These are phyloP conservation scores for Sporothrix sp. DNA, from an alignment of 2,329 filamentous ascomycete species.

Conservation along the genomic window DNA sequence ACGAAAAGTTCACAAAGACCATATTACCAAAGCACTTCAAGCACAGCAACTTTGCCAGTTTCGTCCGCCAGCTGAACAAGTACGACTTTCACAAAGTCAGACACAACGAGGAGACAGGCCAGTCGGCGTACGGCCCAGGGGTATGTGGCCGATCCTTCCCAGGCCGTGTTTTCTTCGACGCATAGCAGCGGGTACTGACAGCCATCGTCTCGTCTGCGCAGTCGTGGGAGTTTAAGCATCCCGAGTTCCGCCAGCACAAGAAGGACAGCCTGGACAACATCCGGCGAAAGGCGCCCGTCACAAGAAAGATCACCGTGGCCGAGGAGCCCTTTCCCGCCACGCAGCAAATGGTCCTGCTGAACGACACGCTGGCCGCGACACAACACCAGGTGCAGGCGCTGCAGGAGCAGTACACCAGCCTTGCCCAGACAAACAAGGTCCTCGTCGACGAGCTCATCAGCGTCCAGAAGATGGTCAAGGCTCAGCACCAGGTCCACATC, in stretches of 20 bases:
- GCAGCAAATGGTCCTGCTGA: conserved; percentile 82
- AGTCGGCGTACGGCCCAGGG: conserved; percentile 71
- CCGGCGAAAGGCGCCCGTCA: conserved; percentile 84
- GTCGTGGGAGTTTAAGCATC: conserved; percentile 96
- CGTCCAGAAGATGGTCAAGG: conserved; percentile 50
- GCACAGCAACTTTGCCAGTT: conserved; percentile 96
- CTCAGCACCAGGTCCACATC: conserved; percentile 47
- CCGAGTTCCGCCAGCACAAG: conserved; percentile 89
- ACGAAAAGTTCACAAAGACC: conserved; percentile 95
- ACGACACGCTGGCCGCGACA: conserved; percentile 78
- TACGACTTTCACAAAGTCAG: conserved; percentile 88
- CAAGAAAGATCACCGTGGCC: conserved; percentile 54
- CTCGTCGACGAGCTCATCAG: conserved; percentile 53
- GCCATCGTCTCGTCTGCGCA: conserved; percentile 28
- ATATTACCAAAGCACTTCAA: conserved; percentile 98
- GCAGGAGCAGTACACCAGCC: conserved; percentile 74
- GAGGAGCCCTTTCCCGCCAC: conserved; percentile 69
- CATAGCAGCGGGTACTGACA: background rate
- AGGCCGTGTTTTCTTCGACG: conserved; percentile 18
- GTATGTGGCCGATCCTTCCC: conserved; percentile 33
- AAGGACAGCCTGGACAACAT: conserved; percentile 97
- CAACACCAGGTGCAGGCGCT: conserved; percentile 86
- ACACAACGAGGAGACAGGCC: conserved; percentile 75
- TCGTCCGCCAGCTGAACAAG: conserved; percentile 60
- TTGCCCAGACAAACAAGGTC: conserved; percentile 53